These are phyloP conservation scores for Solanum medicagineum DNA, from an alignment of 257 asterid genomes.

Conservation along the genomic window DNA sequence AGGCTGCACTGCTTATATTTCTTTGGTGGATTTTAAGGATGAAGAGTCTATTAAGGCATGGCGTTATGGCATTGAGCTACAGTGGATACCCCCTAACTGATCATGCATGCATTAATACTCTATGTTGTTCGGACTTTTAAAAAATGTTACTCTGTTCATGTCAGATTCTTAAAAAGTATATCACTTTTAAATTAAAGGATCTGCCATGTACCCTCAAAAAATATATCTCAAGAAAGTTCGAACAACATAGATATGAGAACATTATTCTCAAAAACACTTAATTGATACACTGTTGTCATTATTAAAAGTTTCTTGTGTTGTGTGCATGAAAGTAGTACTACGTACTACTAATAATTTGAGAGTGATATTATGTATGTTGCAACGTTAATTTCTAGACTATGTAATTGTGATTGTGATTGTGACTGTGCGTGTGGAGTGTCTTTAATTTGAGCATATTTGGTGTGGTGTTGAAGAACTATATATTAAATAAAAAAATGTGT, in stretches of 20 bases:
- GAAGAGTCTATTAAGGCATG: constrained; percentile 12
- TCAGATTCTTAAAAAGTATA: not conserved
- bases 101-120: not conserved
- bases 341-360: not conserved
- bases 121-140: not conserved
- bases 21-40: constrained; percentile 10
- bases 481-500: not conserved
- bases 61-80: constrained; percentile 31
- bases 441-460: not conserved
- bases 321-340: not conserved
- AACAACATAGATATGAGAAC: not conserved
- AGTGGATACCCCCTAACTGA: constrained; percentile 20
- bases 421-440: not conserved
- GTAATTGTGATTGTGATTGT: not conserved
- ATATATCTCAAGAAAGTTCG: not conserved
- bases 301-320: not conserved
- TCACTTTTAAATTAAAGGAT: not conserved
- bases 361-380: not conserved
- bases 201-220: not conserved
- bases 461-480: not conserved
- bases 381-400: not conserved
- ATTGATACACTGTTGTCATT: not conserved
- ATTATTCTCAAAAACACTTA: not conserved
- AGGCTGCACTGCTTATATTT: constrained; percentile 34
- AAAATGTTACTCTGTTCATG: not conserved